Conservation (phyloP, 345 rosid species). For the Carallia pectinifolia region DNA sequence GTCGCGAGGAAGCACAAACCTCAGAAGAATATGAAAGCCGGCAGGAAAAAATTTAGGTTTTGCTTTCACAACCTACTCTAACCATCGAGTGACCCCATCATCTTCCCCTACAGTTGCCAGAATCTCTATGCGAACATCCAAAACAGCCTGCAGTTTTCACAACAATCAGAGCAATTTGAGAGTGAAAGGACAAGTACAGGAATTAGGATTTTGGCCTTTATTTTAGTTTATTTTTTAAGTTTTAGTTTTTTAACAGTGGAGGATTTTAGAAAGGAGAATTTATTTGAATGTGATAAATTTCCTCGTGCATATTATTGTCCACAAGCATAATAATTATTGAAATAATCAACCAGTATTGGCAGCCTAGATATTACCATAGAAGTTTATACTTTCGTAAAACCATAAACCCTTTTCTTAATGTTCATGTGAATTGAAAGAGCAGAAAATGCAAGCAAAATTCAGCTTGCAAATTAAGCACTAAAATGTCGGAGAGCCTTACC, state of each 20-base stretch:
- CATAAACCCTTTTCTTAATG: background rate
- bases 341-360: too few species aligned
- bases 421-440: background rate
- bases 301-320: too few species aligned
- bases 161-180: slow-evolving; percentile 11
- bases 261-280: too few species aligned
- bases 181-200: too few species aligned
- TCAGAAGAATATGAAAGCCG: slow-evolving; percentile 11
- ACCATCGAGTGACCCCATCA: slow-evolving; percentile 90
- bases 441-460: background rate
- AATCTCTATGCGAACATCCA: slow-evolving; percentile 77
- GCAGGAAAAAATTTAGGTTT: background rate
- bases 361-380: too few species aligned
- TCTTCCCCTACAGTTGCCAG: slow-evolving; percentile 76
- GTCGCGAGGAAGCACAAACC: slow-evolving; percentile 25
- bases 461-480: background rate
- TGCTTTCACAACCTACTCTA: slow-evolving; percentile 46
- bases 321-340: too few species aligned
- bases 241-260: too few species aligned
- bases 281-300: too few species aligned
- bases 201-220: too few species aligned
- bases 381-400: background rate
- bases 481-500: slow-evolving; percentile 34
- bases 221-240: too few species aligned
- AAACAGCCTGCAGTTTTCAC: slow-evolving; percentile 59